These are phyloP conservation scores for Monosporascus sp. DNA, from an alignment of 2,329 filamentous ascomycete species.

Conservation along the genomic window DNA sequence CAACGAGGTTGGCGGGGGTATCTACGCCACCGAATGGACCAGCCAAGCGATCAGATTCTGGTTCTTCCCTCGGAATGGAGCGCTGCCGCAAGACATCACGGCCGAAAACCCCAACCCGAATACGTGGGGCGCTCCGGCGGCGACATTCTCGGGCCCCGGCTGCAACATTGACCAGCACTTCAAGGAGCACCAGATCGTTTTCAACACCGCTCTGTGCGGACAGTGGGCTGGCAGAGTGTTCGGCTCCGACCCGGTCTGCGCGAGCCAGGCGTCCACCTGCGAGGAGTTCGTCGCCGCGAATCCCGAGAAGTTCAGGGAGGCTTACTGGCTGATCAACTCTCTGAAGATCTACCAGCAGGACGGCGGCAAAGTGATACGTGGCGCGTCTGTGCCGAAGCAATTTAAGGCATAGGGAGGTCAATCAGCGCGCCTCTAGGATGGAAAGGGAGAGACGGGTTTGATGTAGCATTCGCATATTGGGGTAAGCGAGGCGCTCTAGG, in stretches of 20 bases:
- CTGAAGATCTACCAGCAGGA: conserved; percentile 54
- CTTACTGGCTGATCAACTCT: conserved; percentile 73
- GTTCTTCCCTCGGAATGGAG: conserved; percentile 65
- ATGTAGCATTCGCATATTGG: background rate
- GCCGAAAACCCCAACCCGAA: conserved; percentile 57
- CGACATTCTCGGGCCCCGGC: conserved; percentile 58
- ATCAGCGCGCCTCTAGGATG: too few species aligned
- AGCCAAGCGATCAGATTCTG: conserved; percentile 66
- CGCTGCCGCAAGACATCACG: conserved; percentile 59
- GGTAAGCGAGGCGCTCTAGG: background rate
- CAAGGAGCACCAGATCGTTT: conserved; percentile 66
- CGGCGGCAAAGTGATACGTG: conserved; percentile 1
- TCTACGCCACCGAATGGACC: conserved; percentile 76
- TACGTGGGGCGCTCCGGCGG: conserved; percentile 64
- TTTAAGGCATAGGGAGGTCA: conserved; percentile 14
- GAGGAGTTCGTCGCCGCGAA: conserved; percentile 66
- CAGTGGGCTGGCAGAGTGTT: conserved; percentile 77
- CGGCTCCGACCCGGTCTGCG: conserved; percentile 51
- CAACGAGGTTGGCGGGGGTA: conserved; percentile 63
- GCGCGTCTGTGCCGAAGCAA: conserved; percentile 4
- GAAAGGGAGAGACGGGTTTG: too few species aligned
- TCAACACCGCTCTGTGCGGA: conserved; percentile 83
- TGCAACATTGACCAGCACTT: conserved; percentile 73
- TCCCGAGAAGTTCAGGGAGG: conserved; percentile 62
- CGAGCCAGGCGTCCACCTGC: conserved; percentile 59